These are phyloP conservation scores for Ascochyta clinopodiicola DNA, from an alignment of 2,329 filamentous ascomycete species.

Conservation along the genomic window DNA sequence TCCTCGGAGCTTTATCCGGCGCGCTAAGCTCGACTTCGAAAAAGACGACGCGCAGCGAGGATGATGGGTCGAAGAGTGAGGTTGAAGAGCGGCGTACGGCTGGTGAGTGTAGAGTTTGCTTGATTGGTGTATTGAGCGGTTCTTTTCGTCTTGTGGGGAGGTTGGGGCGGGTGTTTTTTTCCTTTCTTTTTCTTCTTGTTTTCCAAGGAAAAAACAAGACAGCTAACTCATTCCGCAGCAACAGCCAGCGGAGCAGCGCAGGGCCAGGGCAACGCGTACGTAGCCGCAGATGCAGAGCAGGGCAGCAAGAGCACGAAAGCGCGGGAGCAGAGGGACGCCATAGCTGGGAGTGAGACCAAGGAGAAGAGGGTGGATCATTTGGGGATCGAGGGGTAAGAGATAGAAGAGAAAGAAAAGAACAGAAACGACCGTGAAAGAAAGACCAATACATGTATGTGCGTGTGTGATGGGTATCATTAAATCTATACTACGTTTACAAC, in stretches of 20 bases:
- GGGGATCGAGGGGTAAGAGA: constrained; percentile 35
- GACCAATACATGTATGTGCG: too few relatives aligned
- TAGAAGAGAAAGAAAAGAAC: too few relatives aligned
- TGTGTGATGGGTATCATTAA: background rate
- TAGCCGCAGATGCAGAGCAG: constrained; percentile 27
- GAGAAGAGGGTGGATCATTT: constrained; percentile 42
- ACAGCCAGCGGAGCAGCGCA: constrained; percentile 28
- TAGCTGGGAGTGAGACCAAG: constrained; percentile 9
- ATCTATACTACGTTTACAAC: background rate
- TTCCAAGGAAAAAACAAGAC: too few relatives aligned
- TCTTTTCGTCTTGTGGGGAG: too few relatives aligned
- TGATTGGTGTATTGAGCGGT: too few relatives aligned
- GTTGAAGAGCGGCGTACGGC: too few relatives aligned
- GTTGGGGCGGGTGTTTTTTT: too few relatives aligned
- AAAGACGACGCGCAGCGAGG: constrained; percentile 39
- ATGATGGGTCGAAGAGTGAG: constrained; percentile 25
- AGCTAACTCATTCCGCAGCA: constrained; percentile 8
- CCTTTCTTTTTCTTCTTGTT: too few relatives aligned
- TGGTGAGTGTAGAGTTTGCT: too few relatives aligned
- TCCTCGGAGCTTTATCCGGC: constrained; percentile 45
- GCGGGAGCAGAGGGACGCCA: constrained; percentile 14
- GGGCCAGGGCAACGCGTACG: constrained; percentile 33
- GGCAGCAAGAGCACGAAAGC: constrained; percentile 16
- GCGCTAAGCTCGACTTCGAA: constrained; percentile 37
- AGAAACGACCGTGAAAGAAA: too few relatives aligned